A percentile compares a stretch with the other conserved stretches of the same genome.
Conservation (phyloP, 164 flowering plant species). For the Vitis amurensis region DNA sequence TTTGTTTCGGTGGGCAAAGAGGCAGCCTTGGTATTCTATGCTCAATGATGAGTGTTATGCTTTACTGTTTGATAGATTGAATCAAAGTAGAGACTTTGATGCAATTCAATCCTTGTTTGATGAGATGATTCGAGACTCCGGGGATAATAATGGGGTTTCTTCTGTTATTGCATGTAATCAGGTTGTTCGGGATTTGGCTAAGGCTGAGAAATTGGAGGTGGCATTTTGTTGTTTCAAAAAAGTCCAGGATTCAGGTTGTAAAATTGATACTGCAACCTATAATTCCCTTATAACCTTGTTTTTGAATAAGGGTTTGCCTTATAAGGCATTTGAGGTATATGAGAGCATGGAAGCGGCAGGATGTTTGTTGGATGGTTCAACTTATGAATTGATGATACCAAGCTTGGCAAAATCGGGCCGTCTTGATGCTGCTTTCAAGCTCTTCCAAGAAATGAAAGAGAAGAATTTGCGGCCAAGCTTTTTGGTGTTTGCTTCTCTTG, state of each 20-base stretch:
- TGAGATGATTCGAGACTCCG: constrained; percentile 54
- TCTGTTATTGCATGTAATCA: constrained; percentile 56
- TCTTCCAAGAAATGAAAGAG: constrained; percentile 85
- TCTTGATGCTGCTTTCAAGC: constrained; percentile 88
- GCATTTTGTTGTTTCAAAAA: constrained; percentile 92
- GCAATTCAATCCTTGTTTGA: constrained; percentile 79
- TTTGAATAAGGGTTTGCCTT: constrained; percentile 82
- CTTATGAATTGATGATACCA: constrained; percentile 93
- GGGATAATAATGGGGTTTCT: constrained; percentile 18
- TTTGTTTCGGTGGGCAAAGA: constrained; percentile 82
- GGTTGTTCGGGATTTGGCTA: constrained; percentile 79
- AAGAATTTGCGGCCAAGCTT: constrained; percentile 57
- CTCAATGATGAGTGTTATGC: constrained; percentile 61
- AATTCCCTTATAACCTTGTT: constrained; percentile 77
- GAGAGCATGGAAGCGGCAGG: constrained; percentile 72
- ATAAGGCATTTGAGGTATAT: constrained; percentile 93
- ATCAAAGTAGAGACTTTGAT: constrained; percentile 61
- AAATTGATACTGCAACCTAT: constrained; percentile 70
- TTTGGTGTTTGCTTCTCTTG: constrained; percentile 61
- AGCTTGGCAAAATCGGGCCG: constrained; percentile 92
- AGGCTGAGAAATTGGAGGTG: constrained; percentile 88
- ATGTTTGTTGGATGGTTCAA: constrained; percentile 66
- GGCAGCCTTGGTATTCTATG: constrained; percentile 72
- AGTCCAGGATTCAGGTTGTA: constrained; percentile 59
- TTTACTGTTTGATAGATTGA: constrained; percentile 66